These are phyloP conservation scores for Claviceps maximensis DNA, from an alignment of 2,329 filamentous ascomycete species.

Conservation along the genomic window DNA sequence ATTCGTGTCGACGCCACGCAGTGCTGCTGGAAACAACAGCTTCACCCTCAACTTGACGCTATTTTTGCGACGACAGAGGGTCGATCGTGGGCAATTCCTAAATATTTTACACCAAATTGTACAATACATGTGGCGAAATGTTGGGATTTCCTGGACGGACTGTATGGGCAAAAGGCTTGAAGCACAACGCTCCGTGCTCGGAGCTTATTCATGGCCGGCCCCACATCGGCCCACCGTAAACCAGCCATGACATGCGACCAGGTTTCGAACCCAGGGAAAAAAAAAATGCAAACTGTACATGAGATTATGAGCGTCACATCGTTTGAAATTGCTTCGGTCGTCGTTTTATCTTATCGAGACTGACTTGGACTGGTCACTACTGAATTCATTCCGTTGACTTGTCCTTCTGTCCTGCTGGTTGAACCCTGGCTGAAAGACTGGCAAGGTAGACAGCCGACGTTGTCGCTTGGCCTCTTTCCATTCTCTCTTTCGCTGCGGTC, in stretches of 20 bases:
- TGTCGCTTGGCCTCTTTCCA: background rate
- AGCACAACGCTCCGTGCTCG: background rate
- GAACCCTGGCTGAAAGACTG: too few species aligned
- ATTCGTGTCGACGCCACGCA: too few species aligned
- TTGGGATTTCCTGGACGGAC: too few species aligned
- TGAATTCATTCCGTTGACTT: background rate
- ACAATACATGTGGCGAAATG: too few species aligned
- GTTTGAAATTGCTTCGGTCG: background rate
- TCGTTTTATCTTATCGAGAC: too few species aligned
- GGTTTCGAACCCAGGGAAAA: background rate
- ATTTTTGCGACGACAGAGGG: too few species aligned
- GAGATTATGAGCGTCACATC: background rate
- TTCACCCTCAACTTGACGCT: too few species aligned
- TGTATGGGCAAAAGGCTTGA: too few species aligned
- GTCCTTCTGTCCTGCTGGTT: background rate
- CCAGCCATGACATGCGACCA: background rate
- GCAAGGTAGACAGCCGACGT: background rate
- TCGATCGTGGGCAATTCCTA: too few species aligned
- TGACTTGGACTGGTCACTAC: too few species aligned
- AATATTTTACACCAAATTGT: too few species aligned
- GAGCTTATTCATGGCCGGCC: background rate
- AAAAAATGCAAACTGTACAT: background rate
- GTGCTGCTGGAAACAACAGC: too few species aligned
- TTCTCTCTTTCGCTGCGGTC: background rate
- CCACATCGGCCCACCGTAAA: background rate